Conservation (phyloP, 1,284 basidiomycete species). For the Grifola frondosa region DNA sequence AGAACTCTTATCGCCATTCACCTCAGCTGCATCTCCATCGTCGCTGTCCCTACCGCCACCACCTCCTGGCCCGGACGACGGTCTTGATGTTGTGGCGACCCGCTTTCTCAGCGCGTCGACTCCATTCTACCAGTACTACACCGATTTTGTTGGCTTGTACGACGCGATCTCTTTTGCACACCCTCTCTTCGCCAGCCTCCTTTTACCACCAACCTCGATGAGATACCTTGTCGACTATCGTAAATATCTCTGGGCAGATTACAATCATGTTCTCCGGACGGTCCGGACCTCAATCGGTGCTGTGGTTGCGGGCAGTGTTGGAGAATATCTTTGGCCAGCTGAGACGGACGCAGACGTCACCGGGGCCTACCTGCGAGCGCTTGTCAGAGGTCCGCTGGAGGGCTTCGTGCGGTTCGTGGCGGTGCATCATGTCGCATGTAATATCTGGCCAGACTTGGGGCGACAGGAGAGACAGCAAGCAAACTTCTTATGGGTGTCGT, state of each 20-base stretch:
- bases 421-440: slow-evolving; percentile 76
- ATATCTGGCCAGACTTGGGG: slow-evolving; percentile 69
- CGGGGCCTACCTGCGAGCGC: slow-evolving; percentile 54
- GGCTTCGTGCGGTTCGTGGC: slow-evolving; percentile 75
- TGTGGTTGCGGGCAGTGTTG: slow-evolving; percentile 48
- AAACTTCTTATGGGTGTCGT: slow-evolving; percentile 55
- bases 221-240: slow-evolving; percentile 84
- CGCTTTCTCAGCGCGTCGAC: slow-evolving; percentile 65
- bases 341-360: slow-evolving; percentile 72
- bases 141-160: slow-evolving; percentile 87
- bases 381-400: slow-evolving; percentile 44
- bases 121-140: slow-evolving; percentile 94
- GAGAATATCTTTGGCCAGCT: slow-evolving; percentile 69
- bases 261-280: slow-evolving; percentile 58
- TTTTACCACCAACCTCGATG: slow-evolving; percentile 79
- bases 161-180: slow-evolving; percentile 90
- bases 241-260: slow-evolving; percentile 83
- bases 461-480: slow-evolving; percentile 36
- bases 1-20: slow-evolving; percentile 57
- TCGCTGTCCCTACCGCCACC: slow-evolving; percentile 35
- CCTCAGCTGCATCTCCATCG: slow-evolving; percentile 30
- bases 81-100: slow-evolving; percentile 58
- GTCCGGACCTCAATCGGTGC: slow-evolving; percentile 49
- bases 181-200: slow-evolving; percentile 68
- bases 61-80: slow-evolving; percentile 9